Conservation (phyloP, 495 filamentous ascomycete species). For the Tuber borchii region DNA sequence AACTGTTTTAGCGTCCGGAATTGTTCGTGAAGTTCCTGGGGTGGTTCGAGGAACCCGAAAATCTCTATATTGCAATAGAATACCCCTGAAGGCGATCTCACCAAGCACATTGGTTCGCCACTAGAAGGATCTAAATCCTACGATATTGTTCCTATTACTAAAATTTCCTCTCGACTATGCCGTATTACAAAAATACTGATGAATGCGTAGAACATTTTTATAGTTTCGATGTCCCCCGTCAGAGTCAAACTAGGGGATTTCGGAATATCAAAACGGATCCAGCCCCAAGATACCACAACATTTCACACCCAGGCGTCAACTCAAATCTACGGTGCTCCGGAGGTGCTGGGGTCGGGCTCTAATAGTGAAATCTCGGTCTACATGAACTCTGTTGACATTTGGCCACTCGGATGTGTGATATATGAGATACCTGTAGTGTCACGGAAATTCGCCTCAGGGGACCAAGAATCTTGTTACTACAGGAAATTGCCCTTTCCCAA, state of each 20-base stretch:
- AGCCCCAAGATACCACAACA: background rate
- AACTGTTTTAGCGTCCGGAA: background rate
- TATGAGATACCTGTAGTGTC: constrained; percentile 6
- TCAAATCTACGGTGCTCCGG: constrained; percentile 15
- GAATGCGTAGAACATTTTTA: constrained; percentile 13
- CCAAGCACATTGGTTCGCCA: background rate
- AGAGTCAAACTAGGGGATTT: constrained; percentile 23
- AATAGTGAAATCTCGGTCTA: constrained; percentile 13
- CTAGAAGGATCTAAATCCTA: constrained; percentile 13
- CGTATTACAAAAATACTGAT: background rate
- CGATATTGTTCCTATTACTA: background rate
- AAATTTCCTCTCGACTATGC: constrained; percentile 49
- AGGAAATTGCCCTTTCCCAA: background rate
- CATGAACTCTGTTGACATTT: constrained; percentile 27
- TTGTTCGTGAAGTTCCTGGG: constrained; percentile 15
- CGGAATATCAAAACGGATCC: constrained; percentile 15
- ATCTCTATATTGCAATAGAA: constrained; percentile 17
- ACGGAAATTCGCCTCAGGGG: background rate
- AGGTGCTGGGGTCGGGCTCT: constrained; percentile 14
- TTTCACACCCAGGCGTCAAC: constrained; percentile 15
- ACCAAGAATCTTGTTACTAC: background rate
- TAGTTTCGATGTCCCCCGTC: constrained; percentile 13
- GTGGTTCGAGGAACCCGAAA: background rate
- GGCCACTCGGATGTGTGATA: constrained; percentile 26
- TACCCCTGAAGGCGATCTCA: constrained; percentile 13